Base-by-base conservation (phyloP, 1,284 basidiomycete genomes). In the Tetrapyrgos nigripes region DNA sequence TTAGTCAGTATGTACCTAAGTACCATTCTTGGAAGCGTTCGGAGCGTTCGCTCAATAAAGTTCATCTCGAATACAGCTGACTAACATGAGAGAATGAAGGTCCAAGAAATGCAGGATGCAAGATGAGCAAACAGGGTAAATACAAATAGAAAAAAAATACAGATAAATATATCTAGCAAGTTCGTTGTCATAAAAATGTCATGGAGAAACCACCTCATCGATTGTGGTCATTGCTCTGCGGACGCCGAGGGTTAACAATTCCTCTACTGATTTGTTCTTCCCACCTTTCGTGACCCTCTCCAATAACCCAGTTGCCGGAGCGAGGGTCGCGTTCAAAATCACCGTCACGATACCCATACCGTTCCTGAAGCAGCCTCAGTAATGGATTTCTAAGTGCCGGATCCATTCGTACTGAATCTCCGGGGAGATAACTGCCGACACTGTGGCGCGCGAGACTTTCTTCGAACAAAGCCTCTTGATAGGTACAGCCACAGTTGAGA, bases 381-480 rank as follows among this genome's bases (percentile, higher is more conserved):
- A 93, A 80, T 35, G 91, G 89, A 63, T 93, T 92, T 47, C 91
- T 83, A 57, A 93, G 75, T 35, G 88, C 89, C 10, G 92, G 92
- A 65, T 93, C 92, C 91, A 93, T 93, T 65, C 91, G 87, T 50
- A 93, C 92, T 59, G 73, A 88, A 71, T 93, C 92, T 50, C 92
- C 92, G 0, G 91, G 92, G 62, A 86, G 84, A 66, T 92, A 93
- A 69, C 87, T 88, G 27, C 91, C 92, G 14, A 93, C 89, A 11
- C 78, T 80, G 62, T 93, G 89, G 17, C 91, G 84, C 14, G 91
- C 73, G 9, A 93, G 80, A 66, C 87, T 91, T 73, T 93, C 91
- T 68, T 93, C 91, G 69, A 93, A 93, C 13, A 93, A 82, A 14
- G 92, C 91, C 71, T 93, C 87, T 47, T 91, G 89, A 68, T 81